These are phyloP conservation scores for Ambrosiella xylebori DNA, from an alignment of 2,329 filamentous ascomycete species.

Conservation along the genomic window DNA sequence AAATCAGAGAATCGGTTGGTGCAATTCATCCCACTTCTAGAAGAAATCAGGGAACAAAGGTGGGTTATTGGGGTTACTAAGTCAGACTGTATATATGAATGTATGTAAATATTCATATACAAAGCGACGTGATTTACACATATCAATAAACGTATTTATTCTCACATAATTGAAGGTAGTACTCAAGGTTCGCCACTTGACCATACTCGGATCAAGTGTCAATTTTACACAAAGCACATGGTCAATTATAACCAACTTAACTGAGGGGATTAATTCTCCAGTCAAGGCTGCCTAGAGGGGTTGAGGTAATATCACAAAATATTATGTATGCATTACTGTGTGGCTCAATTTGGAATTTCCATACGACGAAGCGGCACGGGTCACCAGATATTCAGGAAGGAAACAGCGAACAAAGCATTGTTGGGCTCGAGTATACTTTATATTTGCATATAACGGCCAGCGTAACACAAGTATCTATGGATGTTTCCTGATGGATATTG, in stretches of 20 bases:
- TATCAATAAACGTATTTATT: no score
- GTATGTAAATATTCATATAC: no score
- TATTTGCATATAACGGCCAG: not conserved
- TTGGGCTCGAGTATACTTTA: not conserved
- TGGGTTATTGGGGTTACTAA: no score
- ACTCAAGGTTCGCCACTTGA: not conserved
- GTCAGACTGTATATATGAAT: no score
- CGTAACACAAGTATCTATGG: not conserved
- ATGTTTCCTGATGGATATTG: not conserved
- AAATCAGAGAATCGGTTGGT: not conserved
- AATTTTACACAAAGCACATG: not conserved
- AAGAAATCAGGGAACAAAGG: no score
- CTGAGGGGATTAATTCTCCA: not conserved
- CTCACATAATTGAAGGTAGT: not conserved
- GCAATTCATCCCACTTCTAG: no score
- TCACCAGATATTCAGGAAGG: not conserved
- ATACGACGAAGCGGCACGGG: slow-evolving; percentile 2
- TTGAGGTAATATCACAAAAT: not conserved
- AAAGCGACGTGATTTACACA: no score
- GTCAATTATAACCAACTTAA: not conserved
- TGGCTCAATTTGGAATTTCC: slow-evolving; percentile 4
- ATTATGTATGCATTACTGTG: not conserved
- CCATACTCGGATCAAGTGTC: not conserved
- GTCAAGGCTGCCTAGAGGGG: not conserved
- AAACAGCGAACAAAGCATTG: not conserved